A percentile compares a stretch with the other conserved stretches of the same genome.
Conservation (phyloP, 768 basidiomycete species). For the Mycena kentingensis region DNA sequence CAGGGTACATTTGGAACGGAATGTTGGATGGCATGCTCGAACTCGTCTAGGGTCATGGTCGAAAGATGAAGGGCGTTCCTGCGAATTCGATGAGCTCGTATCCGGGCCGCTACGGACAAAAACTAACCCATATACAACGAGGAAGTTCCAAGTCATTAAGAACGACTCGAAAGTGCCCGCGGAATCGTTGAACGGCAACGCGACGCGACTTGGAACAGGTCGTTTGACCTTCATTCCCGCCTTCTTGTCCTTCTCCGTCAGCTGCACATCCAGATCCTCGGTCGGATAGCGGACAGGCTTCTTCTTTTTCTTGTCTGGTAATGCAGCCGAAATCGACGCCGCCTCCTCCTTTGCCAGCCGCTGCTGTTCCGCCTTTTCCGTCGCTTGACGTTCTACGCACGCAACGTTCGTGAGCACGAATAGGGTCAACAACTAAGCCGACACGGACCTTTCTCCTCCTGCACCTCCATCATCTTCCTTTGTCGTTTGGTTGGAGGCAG, state of each 20-base stretch:
- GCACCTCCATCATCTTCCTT: conserved; percentile 72
- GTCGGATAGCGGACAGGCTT: conserved; percentile 91
- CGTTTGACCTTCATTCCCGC: conserved; percentile 69
- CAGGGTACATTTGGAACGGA: conserved; percentile 68
- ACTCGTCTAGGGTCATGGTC: conserved; percentile 89
- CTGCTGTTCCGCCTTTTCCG: conserved; percentile 68
- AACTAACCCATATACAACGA: conserved; percentile 89
- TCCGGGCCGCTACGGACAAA: no score
- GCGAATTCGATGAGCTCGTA: not conserved
- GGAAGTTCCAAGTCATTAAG: conserved; percentile 91
- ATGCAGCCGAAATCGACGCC: conserved; percentile 66
- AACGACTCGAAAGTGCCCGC: conserved; percentile 78
- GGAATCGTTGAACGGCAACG: conserved; percentile 69
- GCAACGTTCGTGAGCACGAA: conserved; percentile 30
- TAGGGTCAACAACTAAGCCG: not conserved
- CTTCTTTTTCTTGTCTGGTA: conserved; percentile 83
- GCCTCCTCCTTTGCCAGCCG: conserved; percentile 68
- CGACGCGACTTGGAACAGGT: conserved; percentile 61
- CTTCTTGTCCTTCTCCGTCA: conserved; percentile 82
- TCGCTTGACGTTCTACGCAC: conserved; percentile 61
- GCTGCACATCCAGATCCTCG: conserved; percentile 83
- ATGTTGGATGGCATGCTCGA: conserved; percentile 85
- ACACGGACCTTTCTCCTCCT: conserved; percentile 69
- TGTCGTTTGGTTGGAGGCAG: conserved; percentile 80
- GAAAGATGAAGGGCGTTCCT: conserved; percentile 90